Evolutionary conservation across 257 asterid genomes (phyloP).

Genomic region (Hygrophila difformis): DNA sequence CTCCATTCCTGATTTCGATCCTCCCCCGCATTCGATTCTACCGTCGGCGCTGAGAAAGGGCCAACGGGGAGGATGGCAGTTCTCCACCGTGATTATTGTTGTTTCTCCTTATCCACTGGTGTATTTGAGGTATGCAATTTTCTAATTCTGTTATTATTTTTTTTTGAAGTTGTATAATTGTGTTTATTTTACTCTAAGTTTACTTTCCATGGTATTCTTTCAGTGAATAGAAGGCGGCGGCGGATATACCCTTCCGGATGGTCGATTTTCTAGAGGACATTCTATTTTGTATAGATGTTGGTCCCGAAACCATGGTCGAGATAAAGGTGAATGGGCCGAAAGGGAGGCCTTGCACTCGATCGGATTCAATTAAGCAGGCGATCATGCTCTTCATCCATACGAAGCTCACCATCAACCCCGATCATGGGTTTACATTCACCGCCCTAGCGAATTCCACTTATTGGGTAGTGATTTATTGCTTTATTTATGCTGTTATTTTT

Average conservation of each 20-base stretch:
- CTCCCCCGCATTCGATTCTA: too few species aligned
- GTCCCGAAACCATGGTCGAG: conserved; percentile 69
- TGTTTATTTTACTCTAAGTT: too few species aligned
- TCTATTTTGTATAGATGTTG: conserved; percentile 79
- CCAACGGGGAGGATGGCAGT: too few species aligned
- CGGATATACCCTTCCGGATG: conserved; percentile 32
- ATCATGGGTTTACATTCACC: conserved; percentile 82
- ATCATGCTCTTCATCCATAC: conserved; percentile 67
- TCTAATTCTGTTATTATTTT: too few species aligned
- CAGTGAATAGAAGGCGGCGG: too few species aligned
- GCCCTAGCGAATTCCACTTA: conserved; percentile 55
- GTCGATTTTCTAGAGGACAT: conserved; percentile 56
- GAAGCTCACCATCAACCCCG: conserved; percentile 69
- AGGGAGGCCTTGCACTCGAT: conserved; percentile 71
- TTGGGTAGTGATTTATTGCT: conserved; percentile 40
- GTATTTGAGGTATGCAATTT: too few species aligned
- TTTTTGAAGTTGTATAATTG: too few species aligned
- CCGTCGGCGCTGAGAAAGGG: too few species aligned
- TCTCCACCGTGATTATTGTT: too few species aligned
- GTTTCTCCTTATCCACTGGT: too few species aligned
- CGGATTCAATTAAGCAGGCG: conserved; percentile 81
- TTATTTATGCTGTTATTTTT: not conserved
- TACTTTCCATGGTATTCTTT: too few species aligned
- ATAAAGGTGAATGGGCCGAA: conserved; percentile 64
- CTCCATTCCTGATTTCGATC: too few species aligned